Base-by-base conservation (phyloP, 1,139 yeast genomes). In the Hansenula lynferdii region DNA sequence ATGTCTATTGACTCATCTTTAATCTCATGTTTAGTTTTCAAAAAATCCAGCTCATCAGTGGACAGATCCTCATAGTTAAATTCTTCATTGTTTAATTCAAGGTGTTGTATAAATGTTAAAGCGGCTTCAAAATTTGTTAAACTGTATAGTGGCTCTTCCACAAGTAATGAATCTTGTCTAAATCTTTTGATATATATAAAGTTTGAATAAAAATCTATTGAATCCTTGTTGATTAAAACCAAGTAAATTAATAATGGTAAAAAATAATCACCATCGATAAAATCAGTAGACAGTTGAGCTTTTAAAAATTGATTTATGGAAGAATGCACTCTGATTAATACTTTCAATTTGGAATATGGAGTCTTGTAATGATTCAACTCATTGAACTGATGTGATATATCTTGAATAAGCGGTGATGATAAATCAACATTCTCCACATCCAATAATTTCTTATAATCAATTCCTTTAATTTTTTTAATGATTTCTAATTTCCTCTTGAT, bases 111-210 rank as follows among this genome's bases (percentile, higher is more conserved):
- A 44, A 76, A 77, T 17, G 71, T 69, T 16, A 79, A 58, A 4
- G 83, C 75, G 1, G 87, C 87, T 49, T 80, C 85, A 35, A 77
- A 60, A 51, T 80, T 80, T 2, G 86, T 80, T 35, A 79, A 55
- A 36, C 80, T 77, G 53, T 77, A 80, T 22, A 75, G 57, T 21
- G 75, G 65, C 44, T 76, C 78, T 21, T 81, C 80, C 21, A 60
- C 61, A 29, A 72, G 51, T 16, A 67, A 62, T 20, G 58, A 54
- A 27, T 64, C 62, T 42, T 77, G 75, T 36, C 83, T 65, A 55
- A 78, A 80, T 35, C 83, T 58, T 43, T 72, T 74, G 40, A 79
- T 72, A 51, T 70, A 77, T 37, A 69, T 64, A 40, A 76, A 57
- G 43, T 77, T 78, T 16, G 75, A 62, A 50, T 74, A 71, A 17